A percentile compares a stretch with the other conserved stretches of the same genome.
Evolutionary conservation across 257 asterid genomes (phyloP).

Genomic region (Avicennia marina): DNA sequence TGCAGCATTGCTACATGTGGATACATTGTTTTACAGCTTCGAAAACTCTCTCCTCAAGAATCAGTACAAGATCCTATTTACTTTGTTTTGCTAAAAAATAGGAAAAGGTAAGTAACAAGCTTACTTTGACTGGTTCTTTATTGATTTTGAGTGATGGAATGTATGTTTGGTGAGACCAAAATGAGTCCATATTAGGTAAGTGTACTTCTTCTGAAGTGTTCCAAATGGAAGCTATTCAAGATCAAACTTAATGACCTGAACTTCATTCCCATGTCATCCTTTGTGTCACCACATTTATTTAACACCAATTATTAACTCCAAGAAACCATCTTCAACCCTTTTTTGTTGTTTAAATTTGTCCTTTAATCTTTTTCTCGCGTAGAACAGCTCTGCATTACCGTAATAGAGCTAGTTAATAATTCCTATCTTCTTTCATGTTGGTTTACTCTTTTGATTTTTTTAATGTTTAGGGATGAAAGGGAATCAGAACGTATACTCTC

Average conservation of each 20-base stretch:
- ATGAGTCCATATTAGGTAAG: not conserved
- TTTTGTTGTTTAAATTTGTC: not conserved
- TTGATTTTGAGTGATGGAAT: not conserved
- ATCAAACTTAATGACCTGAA: no score
- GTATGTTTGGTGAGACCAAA: not conserved
- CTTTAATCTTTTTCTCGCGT: not conserved
- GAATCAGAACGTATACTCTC: slow-evolving; percentile 45
- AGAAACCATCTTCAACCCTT: not conserved
- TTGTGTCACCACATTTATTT: not conserved
- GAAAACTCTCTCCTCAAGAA: slow-evolving; percentile 62
- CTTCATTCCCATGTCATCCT: not conserved
- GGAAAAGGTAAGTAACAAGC: slow-evolving; percentile 44
- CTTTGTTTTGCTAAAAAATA: slow-evolving; percentile 54
- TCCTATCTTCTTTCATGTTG: not conserved
- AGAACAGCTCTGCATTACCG: no score
- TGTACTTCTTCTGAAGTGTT: not conserved
- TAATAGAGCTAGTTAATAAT: no score
- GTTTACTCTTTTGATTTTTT: not conserved
- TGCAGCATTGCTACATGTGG: slow-evolving; percentile 78
- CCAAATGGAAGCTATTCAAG: not conserved
- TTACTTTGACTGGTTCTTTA: not conserved
- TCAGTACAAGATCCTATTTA: slow-evolving; percentile 67
- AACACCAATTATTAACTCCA: not conserved
- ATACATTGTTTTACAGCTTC: slow-evolving; percentile 62
- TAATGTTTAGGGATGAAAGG: slow-evolving; percentile 35